Percentiles rank a stretch among this genome's conserved stretches.
Conservation (phyloP, 208 protist genomes). For the Trypanosoma melophagium region DNA sequence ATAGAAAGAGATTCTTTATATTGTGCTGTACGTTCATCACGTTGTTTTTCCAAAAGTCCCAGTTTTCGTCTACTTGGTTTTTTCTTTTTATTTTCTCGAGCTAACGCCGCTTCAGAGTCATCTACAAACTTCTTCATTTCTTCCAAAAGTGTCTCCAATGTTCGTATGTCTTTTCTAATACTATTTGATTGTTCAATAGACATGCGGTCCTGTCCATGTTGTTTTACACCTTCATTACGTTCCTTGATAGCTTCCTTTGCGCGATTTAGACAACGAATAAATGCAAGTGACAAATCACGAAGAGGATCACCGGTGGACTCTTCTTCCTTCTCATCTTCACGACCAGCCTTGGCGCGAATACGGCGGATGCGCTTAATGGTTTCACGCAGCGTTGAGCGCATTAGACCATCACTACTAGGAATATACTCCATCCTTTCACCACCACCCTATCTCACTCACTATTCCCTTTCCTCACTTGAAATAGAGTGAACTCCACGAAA, state of each 20-base stretch:
- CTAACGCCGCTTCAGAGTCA: conserved; percentile 37
- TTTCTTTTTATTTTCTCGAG: conserved; percentile 48
- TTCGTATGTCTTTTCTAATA: conserved; percentile 62
- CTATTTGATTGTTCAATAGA: conserved; percentile 61
- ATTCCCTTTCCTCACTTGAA: not conserved
- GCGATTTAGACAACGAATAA: conserved; percentile 42
- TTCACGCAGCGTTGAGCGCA: conserved; percentile 70
- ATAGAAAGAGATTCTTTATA: conserved; percentile 51
- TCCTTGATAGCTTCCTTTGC: conserved; percentile 62
- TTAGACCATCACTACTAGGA: conserved; percentile 59
- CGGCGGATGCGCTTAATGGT: conserved; percentile 62
- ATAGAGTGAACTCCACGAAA: no score
- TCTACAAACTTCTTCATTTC: conserved; percentile 56
- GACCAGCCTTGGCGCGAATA: conserved; percentile 51
- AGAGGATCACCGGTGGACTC: conserved; percentile 56
- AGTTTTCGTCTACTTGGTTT: conserved; percentile 52
- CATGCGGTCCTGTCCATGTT: conserved; percentile 60
- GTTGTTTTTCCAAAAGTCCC: conserved; percentile 41
- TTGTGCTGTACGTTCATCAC: conserved; percentile 35
- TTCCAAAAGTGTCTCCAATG: conserved; percentile 50
- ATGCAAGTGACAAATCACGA: conserved; percentile 46
- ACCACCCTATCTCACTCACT: not conserved
- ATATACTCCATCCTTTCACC: conserved; percentile 49
- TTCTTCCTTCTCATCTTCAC: conserved; percentile 43
- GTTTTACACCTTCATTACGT: conserved; percentile 48